Evolutionary conservation across 306 rosid species (phyloP).

Genomic region (Vicia villosa): DNA sequence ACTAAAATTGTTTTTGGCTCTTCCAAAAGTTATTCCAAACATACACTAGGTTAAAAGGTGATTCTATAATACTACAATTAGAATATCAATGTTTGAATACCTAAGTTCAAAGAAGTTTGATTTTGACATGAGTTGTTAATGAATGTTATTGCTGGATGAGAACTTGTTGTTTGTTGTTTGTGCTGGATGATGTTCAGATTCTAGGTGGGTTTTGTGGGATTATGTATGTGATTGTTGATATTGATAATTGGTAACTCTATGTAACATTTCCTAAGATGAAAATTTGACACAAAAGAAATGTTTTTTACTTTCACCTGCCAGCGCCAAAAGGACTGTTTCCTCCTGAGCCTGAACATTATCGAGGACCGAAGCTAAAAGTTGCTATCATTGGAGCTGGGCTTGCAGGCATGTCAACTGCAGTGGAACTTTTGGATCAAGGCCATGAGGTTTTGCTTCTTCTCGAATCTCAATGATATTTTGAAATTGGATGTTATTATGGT

Average conservation of each 20-base stretch:
- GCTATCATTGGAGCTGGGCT: slow-evolving; percentile 99
- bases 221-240: slow-evolving; percentile 18
- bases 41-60: no score
- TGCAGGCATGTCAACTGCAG: slow-evolving; percentile 99
- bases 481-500: slow-evolving; percentile 20
- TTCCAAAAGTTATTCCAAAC: no score
- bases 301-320: slow-evolving; percentile 43
- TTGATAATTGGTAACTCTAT: background rate
- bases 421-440: slow-evolving; percentile 97
- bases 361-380: slow-evolving; percentile 93
- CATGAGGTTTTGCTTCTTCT: slow-evolving; percentile 72
- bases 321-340: slow-evolving; percentile 98
- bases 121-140: no score
- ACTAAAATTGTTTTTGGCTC: no score
- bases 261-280: slow-evolving; percentile 8
- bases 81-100: no score
- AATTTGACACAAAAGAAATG: slow-evolving; percentile 38
- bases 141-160: no score
- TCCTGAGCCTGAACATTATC: slow-evolving; percentile 87
- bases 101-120: no score
- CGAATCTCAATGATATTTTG: background rate
- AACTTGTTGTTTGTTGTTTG: no score
- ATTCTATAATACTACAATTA: no score
- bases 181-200: no score
- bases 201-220: slow-evolving; percentile 14